Conservation (phyloP, 2,329 filamentous ascomycete genomes). For the Dactylonectria macrodidyma region DNA sequence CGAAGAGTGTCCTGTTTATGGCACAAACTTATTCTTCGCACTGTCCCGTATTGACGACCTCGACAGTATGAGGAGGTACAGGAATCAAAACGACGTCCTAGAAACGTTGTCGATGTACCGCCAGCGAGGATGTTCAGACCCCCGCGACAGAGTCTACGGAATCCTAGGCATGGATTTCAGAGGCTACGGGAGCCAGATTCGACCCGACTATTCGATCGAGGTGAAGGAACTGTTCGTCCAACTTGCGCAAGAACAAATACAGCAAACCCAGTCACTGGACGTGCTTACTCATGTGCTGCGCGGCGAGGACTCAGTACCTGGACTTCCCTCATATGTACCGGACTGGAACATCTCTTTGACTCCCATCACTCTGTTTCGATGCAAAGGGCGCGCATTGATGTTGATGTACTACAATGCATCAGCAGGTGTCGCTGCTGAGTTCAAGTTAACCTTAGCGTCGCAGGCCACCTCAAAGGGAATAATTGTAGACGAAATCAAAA, state of each 20-base stretch:
- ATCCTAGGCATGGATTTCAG: not conserved
- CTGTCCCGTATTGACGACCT: not conserved
- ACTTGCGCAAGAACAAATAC: not conserved
- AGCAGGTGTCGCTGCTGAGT: not conserved
- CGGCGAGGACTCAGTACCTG: not conserved
- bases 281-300: not conserved
- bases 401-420: not conserved
- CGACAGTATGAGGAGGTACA: not conserved
- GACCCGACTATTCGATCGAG: not conserved
- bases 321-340: not conserved
- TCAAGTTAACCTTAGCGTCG: not conserved
- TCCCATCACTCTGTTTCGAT: not conserved
- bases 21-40: not conserved
- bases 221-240: not conserved
- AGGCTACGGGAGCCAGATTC: not conserved
- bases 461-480: not conserved
- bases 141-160: not conserved
- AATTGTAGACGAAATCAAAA: not conserved
- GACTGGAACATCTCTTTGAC: not conserved
- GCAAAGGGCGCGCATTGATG: not conserved
- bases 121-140: not conserved
- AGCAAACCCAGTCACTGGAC: not conserved
- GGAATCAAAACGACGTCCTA: not conserved
- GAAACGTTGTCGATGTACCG: not conserved
- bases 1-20: not conserved